Base-by-base conservation (phyloP, 345 rosid genomes). In the Dovyalis caffra region DNA sequence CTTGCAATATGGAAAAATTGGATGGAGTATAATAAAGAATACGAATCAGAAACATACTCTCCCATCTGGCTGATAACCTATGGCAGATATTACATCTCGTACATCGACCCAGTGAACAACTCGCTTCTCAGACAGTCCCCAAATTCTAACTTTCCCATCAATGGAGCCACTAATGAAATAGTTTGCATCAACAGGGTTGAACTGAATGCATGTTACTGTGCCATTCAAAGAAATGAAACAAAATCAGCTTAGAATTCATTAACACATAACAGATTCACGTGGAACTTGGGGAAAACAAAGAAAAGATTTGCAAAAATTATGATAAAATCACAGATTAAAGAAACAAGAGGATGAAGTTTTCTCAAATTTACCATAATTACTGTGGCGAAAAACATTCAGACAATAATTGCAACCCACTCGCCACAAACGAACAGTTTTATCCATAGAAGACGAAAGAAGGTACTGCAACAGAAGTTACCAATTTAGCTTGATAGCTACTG, bases 91-190 rank as follows among this genome's bases (percentile, higher is more conserved):
- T 37, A 83, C 86, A 76, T 95, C 90, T 62, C 80, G 83, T 9
- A 79, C 85, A n/a, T 92, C 91, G 1, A 83, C 85, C 99, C 99
- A 95, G 79, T 88, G 86, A 25, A 92, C 87, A 61, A 95, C 98
- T 83, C 89, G 85, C 68, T 82, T 73, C 82, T 90, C 88, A 9
- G 80, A 71, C 4, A 89, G 85, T 16, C 96, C 92, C 99, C 99
- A 95, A 34, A 95, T 84, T 74, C 99, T 88, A 70, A 88, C 98
- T 85, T 91, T 95, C 60, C 99, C 99, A 81, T 95, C 99, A 20
- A 92, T 88, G 2, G 93, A 95, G 71, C 99, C 98, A 53, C 93
- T 92, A 80, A 90, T 70, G 85, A 95, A 95, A 84, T 84, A 74
- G 75, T 87, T 87, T 64, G 92, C 86, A 67, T 91, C 79, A 35